These are phyloP conservation scores for Gonium pectorale DNA, from an alignment of 139 green algal species.

Conservation along the genomic window DNA sequence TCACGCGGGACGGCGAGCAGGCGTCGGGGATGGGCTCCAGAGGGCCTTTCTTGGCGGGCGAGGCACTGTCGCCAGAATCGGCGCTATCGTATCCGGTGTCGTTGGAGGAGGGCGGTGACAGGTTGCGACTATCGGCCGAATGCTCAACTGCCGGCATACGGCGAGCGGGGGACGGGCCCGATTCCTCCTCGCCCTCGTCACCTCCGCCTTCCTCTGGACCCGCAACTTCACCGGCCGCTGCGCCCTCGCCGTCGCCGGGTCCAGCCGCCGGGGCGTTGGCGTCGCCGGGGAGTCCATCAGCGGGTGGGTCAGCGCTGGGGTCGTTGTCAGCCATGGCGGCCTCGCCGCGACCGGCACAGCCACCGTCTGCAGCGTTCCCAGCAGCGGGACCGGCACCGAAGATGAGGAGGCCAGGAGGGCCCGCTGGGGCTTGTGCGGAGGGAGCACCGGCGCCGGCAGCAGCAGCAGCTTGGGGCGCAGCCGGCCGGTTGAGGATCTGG, in stretches of 20 bases:
- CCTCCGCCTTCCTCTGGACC: not conserved
- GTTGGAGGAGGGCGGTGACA: no score
- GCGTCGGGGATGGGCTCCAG: constrained; percentile 11
- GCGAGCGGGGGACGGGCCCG: not conserved
- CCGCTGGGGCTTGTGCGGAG: not conserved
- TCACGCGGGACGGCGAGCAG: constrained; percentile 17
- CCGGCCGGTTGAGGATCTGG: constrained; percentile 8
- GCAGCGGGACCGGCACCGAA: not conserved
- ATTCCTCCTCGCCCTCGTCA: not conserved
- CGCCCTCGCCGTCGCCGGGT: not conserved
- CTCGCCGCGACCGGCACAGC: no score
- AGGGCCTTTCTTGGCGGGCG: not conserved
- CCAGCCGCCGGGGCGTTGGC: not conserved
- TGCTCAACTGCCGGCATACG: constrained; percentile 5
- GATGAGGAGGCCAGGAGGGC: not conserved
- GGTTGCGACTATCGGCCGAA: constrained; percentile 5
- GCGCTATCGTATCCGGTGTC: no score
- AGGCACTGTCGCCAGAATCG: not conserved
- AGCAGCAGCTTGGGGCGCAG: no score
- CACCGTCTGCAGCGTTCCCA: no score
- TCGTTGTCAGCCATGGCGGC: no score
- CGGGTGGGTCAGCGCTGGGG: no score
- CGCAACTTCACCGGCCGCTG: not conserved
- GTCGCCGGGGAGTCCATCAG: no score
- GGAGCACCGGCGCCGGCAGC: not conserved